Conservation (phyloP, 208 protist species). For the Wallacemonas rigidus region DNA sequence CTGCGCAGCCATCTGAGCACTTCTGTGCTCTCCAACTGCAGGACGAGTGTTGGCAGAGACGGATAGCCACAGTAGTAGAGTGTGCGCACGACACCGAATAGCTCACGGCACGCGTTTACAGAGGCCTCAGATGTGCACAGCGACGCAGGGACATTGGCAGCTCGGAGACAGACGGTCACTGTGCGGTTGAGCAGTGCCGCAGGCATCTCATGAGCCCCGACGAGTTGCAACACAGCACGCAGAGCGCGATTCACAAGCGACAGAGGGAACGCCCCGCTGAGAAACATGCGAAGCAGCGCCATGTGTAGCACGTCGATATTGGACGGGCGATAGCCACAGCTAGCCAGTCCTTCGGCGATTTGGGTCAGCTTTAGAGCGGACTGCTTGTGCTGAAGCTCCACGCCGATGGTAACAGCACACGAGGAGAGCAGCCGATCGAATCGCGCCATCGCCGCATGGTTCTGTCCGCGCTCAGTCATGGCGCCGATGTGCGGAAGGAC, state of each 20-base stretch:
- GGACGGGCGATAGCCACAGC: conserved; percentile 53
- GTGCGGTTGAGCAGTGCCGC: conserved; percentile 45
- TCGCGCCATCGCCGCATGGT: conserved; percentile 15
- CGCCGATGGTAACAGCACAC: conserved; percentile 52
- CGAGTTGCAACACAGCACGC: conserved; percentile 35
- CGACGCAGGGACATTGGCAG: not conserved
- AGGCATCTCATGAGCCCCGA: conserved; percentile 37
- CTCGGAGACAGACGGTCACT: conserved; percentile 20
- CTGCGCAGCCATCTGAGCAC: not conserved
- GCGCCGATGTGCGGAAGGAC: conserved; percentile 62
- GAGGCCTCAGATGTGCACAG: not conserved
- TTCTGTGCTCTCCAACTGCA: conserved; percentile 3
- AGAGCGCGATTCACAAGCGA: conserved; percentile 39
- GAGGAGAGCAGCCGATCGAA: conserved; percentile 55
- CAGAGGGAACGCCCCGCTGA: conserved; percentile 28
- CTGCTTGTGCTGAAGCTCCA: conserved; percentile 43
- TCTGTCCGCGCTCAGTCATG: conserved; percentile 12
- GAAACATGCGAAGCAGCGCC: conserved; percentile 56
- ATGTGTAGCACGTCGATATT: conserved; percentile 64
- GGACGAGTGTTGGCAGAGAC: conserved; percentile 30
- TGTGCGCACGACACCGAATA: conserved; percentile 1
- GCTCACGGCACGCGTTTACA: not conserved
- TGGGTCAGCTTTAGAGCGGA: conserved; percentile 33
- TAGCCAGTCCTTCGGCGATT: conserved; percentile 66
- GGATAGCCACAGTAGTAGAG: conserved; percentile 27